phyloP scores from a whole-genome alignment of 2,329 filamentous ascomycete genomes.

The Sphaerulina musiva region DNA sequence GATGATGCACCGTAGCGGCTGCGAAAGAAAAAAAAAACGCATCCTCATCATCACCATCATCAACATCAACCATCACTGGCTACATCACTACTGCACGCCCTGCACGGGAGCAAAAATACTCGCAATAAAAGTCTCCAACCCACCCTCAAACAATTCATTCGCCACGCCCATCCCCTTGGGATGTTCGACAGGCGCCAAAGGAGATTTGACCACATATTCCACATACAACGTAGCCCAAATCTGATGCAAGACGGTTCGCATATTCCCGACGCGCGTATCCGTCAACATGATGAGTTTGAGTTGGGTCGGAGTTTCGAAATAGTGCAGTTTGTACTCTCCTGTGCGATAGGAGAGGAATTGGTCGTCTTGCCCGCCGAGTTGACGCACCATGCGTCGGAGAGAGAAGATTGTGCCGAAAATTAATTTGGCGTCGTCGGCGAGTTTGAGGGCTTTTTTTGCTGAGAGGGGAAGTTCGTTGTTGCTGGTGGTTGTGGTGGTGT shows the following conservation, averaged over 20 bases:
- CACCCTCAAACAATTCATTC: slow-evolving; percentile 59
- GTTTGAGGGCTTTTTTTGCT: slow-evolving; percentile 19
- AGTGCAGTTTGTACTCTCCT: slow-evolving; percentile 94
- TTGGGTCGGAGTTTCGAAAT: slow-evolving; percentile 95
- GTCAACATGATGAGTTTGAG: slow-evolving; percentile 96
- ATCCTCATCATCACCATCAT: too few relatives aligned
- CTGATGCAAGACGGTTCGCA: slow-evolving; percentile 91
- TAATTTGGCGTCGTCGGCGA: slow-evolving; percentile 82
- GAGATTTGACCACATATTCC: slow-evolving; percentile 72
- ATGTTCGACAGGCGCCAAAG: slow-evolving; percentile 56
- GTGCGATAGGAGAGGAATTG: slow-evolving; percentile 89
- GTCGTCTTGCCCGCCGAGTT: slow-evolving; percentile 88
- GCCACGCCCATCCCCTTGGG: slow-evolving; percentile 56
- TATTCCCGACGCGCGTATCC: slow-evolving; percentile 64
- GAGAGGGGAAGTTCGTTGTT: slow-evolving; percentile 13
- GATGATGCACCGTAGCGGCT: too few relatives aligned
- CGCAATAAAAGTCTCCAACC: slow-evolving; percentile 66
- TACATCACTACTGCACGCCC: background rate
- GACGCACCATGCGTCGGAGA: slow-evolving; percentile 90
- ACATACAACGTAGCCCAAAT: slow-evolving; percentile 98
- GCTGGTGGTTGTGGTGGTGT: slow-evolving; percentile 6
- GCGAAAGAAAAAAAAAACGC: too few relatives aligned
- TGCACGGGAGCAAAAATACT: slow-evolving; percentile 18
- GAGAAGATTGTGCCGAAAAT: slow-evolving; percentile 97
- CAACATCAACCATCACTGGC: too few relatives aligned